Evolutionary conservation across 139 green algal genomes (phyloP).

Genomic region (Chlamydomonas sphaeroides): DNA sequence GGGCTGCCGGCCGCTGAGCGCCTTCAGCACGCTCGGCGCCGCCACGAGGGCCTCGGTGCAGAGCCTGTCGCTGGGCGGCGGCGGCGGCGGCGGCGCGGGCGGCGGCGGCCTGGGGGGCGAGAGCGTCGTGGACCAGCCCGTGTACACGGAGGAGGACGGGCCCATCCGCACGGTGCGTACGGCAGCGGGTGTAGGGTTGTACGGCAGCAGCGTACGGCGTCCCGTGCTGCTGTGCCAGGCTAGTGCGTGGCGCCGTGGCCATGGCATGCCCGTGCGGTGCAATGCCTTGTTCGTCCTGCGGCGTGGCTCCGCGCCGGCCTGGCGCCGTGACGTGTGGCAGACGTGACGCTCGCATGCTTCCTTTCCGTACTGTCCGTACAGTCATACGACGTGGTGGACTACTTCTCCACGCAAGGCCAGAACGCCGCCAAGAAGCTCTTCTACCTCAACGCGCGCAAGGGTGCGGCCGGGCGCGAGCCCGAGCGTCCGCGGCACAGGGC

Average conservation of each 20-base stretch:
- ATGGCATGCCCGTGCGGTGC: too few species aligned
- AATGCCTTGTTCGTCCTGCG: too few species aligned
- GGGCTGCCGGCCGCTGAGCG: conserved; percentile 14
- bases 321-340: too few species aligned
- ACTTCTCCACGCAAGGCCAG: conserved; percentile 54
- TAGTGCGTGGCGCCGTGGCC: too few species aligned
- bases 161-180: conserved; percentile 38
- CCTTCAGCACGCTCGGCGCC: conserved; percentile 26
- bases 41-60: not conserved
- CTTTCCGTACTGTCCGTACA: too few species aligned
- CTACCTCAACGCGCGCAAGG: conserved; percentile 50
- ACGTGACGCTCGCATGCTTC: too few species aligned
- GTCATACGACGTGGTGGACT: conserved; percentile 57
- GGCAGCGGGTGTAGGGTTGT: too few species aligned
- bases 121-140: conserved; percentile 48
- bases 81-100: not conserved
- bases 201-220: too few species aligned
- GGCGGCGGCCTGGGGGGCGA: not conserved
- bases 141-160: conserved; percentile 43
- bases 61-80: not conserved
- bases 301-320: too few species aligned
- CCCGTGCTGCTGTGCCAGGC: too few species aligned
- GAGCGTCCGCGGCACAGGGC: too few species aligned
- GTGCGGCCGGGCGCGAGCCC: conserved; percentile 6
- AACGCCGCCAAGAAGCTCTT: conserved; percentile 60